Evolutionary conservation across 2,329 filamentous ascomycete species (phyloP).

Genomic region (Aspergillus thermomutatus): DNA sequence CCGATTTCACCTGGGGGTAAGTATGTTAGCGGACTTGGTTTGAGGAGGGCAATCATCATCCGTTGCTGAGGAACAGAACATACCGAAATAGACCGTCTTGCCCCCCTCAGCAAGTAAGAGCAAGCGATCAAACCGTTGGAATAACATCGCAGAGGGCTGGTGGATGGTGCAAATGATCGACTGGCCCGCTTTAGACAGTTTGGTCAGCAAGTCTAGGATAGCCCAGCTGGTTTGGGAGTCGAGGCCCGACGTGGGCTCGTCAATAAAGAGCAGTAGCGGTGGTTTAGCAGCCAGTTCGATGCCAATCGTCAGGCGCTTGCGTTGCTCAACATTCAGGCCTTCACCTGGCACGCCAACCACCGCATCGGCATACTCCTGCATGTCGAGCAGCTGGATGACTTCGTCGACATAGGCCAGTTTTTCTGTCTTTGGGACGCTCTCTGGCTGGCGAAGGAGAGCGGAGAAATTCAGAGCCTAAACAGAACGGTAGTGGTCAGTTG

Average conservation of each 20-base stretch:
- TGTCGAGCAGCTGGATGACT: constrained; percentile 85
- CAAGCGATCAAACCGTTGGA: constrained; percentile 73
- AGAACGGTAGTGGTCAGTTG: no score
- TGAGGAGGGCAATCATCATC: no score
- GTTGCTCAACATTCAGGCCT: constrained; percentile 63
- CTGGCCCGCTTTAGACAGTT: constrained; percentile 82
- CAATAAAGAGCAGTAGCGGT: constrained; percentile 82
- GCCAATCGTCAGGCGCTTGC: constrained; percentile 82
- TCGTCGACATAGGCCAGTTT: constrained; percentile 87
- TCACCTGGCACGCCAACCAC: constrained; percentile 87
- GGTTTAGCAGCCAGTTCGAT: constrained; percentile 93
- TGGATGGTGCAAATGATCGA: constrained; percentile 95
- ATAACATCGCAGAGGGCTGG: constrained; percentile 92
- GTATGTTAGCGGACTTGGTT: no score
- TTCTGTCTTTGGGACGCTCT: constrained; percentile 65
- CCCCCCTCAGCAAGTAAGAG: constrained; percentile 64
- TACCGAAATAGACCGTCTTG: constrained; percentile 64
- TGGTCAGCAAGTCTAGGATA: constrained; percentile 82
- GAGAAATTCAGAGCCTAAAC: constrained; percentile 76
- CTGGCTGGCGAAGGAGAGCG: constrained; percentile 79
- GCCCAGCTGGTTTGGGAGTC: constrained; percentile 93
- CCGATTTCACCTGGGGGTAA: constrained; percentile 55
- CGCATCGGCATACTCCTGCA: constrained; percentile 86
- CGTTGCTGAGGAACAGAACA: no score
- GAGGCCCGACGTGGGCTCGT: constrained; percentile 91